Base-by-base conservation (phyloP, 768 basidiomycete genomes). In the Hypholoma sublateritium region DNA sequence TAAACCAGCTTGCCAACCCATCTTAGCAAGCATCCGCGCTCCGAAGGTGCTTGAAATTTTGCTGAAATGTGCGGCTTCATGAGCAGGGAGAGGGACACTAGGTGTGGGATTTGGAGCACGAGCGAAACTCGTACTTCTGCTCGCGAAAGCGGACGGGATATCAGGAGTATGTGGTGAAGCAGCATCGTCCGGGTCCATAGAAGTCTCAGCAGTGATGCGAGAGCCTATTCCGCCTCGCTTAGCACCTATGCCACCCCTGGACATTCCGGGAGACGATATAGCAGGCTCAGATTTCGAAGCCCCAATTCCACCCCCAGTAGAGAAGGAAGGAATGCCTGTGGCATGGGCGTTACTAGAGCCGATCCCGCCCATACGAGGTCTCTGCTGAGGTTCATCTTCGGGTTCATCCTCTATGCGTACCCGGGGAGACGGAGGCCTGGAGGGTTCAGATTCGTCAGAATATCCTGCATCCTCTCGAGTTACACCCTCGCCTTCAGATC, bases 1-100 rank as follows among this genome's bases (percentile, higher is more conserved):
- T 3, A 79, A 79, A 3, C 88, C 96, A 0, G 87, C 75, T 67
- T 87, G 78, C 96, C 97, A 99, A 7, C 97, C 97, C 89, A 95
- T 95, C 76, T 95, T 98, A 28, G 84, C 83, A 21, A 99, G 83
- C 84, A 98, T 85, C 55, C 88, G 87, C 17, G 95, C 91, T 62
- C 95, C 96, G 59, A 93, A 87, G 0, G 89, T 79, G 14, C 84
- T 81, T 41, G 82, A 77, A 12, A 98, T 78, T 63, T 89, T 91
- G 60, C 74, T 79, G 70, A 99, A 96, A 68, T 98, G 95, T n/a
- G 79, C 77, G 56, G 79, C 76, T 64, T 98, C 95, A 16, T 78
- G 65, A 1, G 83, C 73, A 17, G 81, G 82, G 17, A 97, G 80
- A 3, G 78, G 75, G 2, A 77, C 74, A 16, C 80, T 80, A 1